A percentile compares a stretch with the other conserved stretches of the same genome.
Evolutionary conservation across 441 rosid genomes (phyloP).

Genomic region (Capsella rubella): DNA sequence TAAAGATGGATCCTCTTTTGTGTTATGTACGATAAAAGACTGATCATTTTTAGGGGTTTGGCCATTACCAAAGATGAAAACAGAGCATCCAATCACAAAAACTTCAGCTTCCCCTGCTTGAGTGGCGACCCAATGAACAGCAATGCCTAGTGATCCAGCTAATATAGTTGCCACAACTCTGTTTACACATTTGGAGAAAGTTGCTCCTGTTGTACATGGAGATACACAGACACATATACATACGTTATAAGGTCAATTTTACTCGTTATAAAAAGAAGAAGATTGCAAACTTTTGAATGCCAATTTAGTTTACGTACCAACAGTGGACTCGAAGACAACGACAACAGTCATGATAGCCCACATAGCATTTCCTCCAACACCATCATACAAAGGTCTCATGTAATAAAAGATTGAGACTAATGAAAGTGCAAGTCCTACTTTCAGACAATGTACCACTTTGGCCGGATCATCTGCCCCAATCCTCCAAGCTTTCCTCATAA

Average conservation of each 20-base stretch:
- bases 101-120: constrained; percentile 53
- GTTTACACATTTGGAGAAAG: constrained; percentile 63
- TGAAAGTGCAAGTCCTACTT: constrained; percentile 75
- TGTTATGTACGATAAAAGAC: background rate
- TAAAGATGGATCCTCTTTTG: constrained; percentile 9
- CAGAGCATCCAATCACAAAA: constrained; percentile 59
- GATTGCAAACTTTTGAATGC: background rate
- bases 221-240: background rate
- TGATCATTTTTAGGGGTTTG: constrained; percentile 2
- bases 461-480: constrained; percentile 69
- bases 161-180: constrained; percentile 61
- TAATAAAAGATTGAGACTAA: constrained; percentile 74
- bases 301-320: constrained; percentile 52
- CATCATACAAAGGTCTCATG: constrained; percentile 72
- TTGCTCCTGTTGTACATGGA: constrained; percentile 57
- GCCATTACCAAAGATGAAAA: constrained; percentile 61
- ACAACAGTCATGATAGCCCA: constrained; percentile 88
- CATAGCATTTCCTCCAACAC: constrained; percentile 73
- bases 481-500: constrained; percentile 57
- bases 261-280: background rate
- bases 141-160: constrained; percentile 72
- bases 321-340: constrained; percentile 68
- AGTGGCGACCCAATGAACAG: constrained; percentile 60
- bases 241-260: background rate
- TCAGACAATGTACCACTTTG: constrained; percentile 64